phyloP scores from a whole-genome alignment of 495 filamentous ascomycete genomes.

The Neurospora sp. region DNA sequence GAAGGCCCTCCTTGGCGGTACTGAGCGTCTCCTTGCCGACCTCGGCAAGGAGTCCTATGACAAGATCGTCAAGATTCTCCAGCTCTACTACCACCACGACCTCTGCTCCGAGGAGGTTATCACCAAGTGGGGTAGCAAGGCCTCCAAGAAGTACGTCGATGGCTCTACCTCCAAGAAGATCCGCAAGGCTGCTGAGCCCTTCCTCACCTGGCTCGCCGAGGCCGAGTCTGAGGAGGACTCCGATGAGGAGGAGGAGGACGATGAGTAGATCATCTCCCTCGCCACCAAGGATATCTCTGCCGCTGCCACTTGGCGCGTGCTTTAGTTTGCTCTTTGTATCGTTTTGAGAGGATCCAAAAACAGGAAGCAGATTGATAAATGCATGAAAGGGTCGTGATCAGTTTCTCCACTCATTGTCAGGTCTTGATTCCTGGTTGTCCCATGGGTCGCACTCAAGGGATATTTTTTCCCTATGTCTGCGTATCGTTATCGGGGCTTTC shows the following conservation, averaged over 20 bases:
- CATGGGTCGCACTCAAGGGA: neutral
- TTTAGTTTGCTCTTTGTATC: neutral
- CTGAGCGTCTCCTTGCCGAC: constrained; percentile 71
- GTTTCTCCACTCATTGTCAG: neutral
- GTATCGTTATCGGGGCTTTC: neutral
- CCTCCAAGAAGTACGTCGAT: constrained; percentile 97
- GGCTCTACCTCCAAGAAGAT: constrained; percentile 84
- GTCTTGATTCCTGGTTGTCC: neutral
- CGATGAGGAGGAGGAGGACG: constrained; percentile 39
- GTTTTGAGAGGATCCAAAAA: neutral
- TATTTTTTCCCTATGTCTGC: neutral
- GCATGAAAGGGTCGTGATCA: neutral
- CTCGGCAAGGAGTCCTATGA: constrained; percentile 63
- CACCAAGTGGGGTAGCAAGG: constrained; percentile 84
- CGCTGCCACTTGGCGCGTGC: neutral
- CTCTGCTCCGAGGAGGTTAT: constrained; percentile 77
- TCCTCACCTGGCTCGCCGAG: constrained; percentile 86
- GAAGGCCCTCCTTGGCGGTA: constrained; percentile 95
- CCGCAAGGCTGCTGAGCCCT: constrained; percentile 85
- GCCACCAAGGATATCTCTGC: neutral
- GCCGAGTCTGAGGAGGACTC: constrained; percentile 76
- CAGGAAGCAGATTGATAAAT: neutral
- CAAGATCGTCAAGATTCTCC: constrained; percentile 73
- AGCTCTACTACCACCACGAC: constrained; percentile 80
- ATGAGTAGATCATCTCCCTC: constrained; percentile 6